phyloP scores from a whole-genome alignment of 2,329 filamentous ascomycete species.

The Penicillium sp. region DNA sequence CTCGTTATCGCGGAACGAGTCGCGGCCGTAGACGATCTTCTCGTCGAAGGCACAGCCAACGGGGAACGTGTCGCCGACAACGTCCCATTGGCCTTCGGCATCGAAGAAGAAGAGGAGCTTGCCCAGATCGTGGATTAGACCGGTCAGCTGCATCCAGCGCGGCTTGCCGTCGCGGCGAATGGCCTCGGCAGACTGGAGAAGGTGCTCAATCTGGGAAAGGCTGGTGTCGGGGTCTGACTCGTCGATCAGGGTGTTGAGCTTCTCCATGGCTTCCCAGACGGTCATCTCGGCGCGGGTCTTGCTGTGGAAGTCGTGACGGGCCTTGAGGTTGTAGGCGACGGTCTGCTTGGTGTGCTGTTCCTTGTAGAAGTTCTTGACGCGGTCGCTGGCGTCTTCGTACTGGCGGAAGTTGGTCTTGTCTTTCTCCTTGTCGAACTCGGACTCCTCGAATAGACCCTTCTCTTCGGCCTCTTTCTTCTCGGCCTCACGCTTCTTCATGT shows the following conservation, averaged over 20 bases:
- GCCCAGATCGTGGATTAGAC: slow-evolving; percentile 48
- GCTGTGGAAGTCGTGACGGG: slow-evolving; percentile 67
- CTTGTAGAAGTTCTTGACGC: slow-evolving; percentile 82
- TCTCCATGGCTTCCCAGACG: slow-evolving; percentile 89
- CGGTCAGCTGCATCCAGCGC: slow-evolving; percentile 49
- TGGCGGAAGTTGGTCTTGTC: slow-evolving; percentile 79
- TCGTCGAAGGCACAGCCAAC: slow-evolving; percentile 55
- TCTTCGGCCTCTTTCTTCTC: slow-evolving; percentile 48
- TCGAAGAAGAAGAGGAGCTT: slow-evolving; percentile 56
- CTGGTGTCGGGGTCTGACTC: slow-evolving; percentile 87
- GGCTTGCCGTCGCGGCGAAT: slow-evolving; percentile 69
- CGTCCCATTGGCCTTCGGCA: slow-evolving; percentile 87
- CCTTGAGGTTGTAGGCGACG: slow-evolving; percentile 73
- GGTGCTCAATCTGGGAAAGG: slow-evolving; percentile 83
- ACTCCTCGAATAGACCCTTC: slow-evolving; percentile 49
- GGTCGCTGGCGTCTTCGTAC: slow-evolving; percentile 77
- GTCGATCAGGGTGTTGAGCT: slow-evolving; percentile 85
- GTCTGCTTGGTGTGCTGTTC: slow-evolving; percentile 63
- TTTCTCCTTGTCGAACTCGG: slow-evolving; percentile 70
- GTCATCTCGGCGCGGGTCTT: slow-evolving; percentile 72
- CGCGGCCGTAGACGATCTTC: slow-evolving; percentile 75
- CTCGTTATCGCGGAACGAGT: slow-evolving; percentile 70
- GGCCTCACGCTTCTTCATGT: slow-evolving; percentile 52
- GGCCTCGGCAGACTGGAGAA: slow-evolving; percentile 83
- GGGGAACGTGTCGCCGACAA: slow-evolving; percentile 64